phyloP scores from a whole-genome alignment of 2,329 filamentous ascomycete genomes.

The Alternaria brassicae region DNA sequence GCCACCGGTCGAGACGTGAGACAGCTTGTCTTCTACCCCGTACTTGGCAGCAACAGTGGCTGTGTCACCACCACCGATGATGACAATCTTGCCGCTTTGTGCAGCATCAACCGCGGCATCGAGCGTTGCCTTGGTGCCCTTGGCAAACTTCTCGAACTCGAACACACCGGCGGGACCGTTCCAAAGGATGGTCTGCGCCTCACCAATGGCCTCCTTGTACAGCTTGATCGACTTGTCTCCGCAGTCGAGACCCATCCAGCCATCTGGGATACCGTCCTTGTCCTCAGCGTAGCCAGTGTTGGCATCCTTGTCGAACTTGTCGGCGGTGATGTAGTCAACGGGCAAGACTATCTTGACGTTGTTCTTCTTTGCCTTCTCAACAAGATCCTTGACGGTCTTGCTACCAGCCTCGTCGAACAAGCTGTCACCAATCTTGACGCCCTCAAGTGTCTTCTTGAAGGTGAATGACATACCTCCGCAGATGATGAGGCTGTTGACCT shows the following conservation, averaged over 20 bases:
- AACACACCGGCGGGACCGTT: conserved; percentile 98
- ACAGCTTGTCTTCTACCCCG: conserved; percentile 92
- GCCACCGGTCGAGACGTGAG: conserved; percentile 96
- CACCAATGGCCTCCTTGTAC: conserved; percentile 84
- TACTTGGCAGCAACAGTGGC: conserved; percentile 98
- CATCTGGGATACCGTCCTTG: conserved; percentile 87
- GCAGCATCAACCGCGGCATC: conserved; percentile 85
- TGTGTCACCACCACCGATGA: conserved; percentile 97
- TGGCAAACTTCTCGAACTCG: conserved; percentile 93
- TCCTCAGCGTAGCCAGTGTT: conserved; percentile 83
- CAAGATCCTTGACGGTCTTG: conserved; percentile 86
- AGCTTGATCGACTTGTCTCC: conserved; percentile 87
- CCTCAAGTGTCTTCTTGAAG: conserved; percentile 98
- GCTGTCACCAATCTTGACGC: conserved; percentile 85
- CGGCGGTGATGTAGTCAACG: conserved; percentile 92
- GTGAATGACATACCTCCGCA: conserved; percentile 99
- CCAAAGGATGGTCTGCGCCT: conserved; percentile 97
- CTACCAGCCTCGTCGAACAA: conserved; percentile 93
- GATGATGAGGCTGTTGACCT: conserved; percentile 96
- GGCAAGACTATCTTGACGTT: conserved; percentile 94
- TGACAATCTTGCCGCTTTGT: conserved; percentile 88
- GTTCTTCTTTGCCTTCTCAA: conserved; percentile 97
- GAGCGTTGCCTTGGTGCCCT: conserved; percentile 89
- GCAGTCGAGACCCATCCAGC: conserved; percentile 97
- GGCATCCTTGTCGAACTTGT: conserved; percentile 91